These are phyloP conservation scores for Talaromyces piceae DNA, from an alignment of 2,329 filamentous ascomycete genomes.

Conservation along the genomic window DNA sequence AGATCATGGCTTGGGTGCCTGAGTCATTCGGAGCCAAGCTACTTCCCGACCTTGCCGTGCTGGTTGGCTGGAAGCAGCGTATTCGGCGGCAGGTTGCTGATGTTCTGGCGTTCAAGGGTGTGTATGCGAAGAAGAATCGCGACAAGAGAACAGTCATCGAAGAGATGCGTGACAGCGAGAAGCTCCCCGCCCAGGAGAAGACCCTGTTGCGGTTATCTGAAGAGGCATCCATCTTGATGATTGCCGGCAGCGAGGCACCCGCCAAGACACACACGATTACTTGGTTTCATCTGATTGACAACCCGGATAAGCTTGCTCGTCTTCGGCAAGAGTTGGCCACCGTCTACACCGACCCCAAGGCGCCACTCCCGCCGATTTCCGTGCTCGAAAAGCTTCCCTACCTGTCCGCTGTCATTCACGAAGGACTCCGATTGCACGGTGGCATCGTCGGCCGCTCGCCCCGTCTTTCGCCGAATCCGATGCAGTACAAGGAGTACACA, in stretches of 20 bases:
- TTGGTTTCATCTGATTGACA: not conserved
- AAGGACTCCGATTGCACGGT: constrained; percentile 5
- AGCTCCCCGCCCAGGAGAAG: not conserved
- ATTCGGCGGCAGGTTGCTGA: not conserved
- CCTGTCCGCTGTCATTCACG: not conserved
- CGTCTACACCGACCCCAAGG: not conserved
- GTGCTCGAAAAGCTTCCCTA: not conserved
- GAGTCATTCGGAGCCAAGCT: not conserved
- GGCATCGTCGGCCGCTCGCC: constrained; percentile 14
- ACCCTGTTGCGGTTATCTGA: not conserved
- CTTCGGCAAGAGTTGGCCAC: not conserved
- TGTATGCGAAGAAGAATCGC: not conserved
- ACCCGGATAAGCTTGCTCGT: not conserved
- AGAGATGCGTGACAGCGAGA: not conserved
- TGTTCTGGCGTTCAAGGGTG: not conserved
- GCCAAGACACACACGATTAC: not conserved
- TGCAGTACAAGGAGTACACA: not conserved
- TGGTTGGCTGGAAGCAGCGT: not conserved
- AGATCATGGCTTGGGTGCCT: not conserved
- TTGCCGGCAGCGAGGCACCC: not conserved
- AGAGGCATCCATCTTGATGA: not conserved
- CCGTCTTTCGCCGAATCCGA: constrained; percentile 2
- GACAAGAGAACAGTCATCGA: not conserved
- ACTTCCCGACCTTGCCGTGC: not conserved
- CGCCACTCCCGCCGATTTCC: not conserved